Percentiles rank a stretch among this genome's conserved stretches.
Conservation (phyloP, 352 stramenopile species). For the Globisporangium middletonii region DNA sequence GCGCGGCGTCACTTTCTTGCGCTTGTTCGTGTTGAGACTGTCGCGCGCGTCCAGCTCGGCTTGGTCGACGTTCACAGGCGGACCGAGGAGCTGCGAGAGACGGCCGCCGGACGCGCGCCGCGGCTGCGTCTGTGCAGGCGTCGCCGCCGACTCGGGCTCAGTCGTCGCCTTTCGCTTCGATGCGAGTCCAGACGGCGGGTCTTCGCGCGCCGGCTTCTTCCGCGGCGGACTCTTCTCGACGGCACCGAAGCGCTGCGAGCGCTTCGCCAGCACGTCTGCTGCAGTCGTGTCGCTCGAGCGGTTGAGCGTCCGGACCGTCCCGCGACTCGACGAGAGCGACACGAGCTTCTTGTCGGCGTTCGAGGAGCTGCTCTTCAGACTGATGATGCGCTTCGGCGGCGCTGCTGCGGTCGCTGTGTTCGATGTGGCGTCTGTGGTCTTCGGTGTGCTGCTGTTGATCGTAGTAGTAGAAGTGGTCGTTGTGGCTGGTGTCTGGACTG, state of each 20-base stretch:
- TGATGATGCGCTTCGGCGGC: constrained; percentile 51
- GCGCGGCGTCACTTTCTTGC: constrained; percentile 35
- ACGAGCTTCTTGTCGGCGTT: constrained; percentile 44
- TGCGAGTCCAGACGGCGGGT: constrained; percentile 1
- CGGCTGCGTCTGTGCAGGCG: constrained; percentile 1
- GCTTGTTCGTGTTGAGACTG: constrained; percentile 49
- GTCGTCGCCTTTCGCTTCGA: constrained; percentile 16
- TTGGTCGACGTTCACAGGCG: constrained; percentile 74
- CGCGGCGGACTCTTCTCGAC: constrained; percentile 29
- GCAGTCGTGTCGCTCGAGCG: constrained; percentile 26
- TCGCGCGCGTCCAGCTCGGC: constrained; percentile 67
- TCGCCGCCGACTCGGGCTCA: constrained; percentile 8
- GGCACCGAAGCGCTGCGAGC: constrained; percentile 72
- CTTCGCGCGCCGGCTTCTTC: constrained; percentile 16
- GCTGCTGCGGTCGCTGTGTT: constrained; percentile 6
- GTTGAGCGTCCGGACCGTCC: constrained; percentile 54
- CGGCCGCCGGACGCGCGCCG: constrained; percentile 18
- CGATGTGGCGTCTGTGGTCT: constrained; percentile 4
- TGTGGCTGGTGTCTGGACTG: not conserved
- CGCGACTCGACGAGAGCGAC: constrained; percentile 28
- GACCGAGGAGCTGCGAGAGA: constrained; percentile 48
- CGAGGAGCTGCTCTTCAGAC: constrained; percentile 34
- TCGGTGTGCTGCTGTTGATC: no score
- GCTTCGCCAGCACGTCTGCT: constrained; percentile 52
- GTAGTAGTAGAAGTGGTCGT: constrained; percentile 1